phyloP scores from a whole-genome alignment of 2,329 filamentous ascomycete species.

The Nemania diffusa region DNA sequence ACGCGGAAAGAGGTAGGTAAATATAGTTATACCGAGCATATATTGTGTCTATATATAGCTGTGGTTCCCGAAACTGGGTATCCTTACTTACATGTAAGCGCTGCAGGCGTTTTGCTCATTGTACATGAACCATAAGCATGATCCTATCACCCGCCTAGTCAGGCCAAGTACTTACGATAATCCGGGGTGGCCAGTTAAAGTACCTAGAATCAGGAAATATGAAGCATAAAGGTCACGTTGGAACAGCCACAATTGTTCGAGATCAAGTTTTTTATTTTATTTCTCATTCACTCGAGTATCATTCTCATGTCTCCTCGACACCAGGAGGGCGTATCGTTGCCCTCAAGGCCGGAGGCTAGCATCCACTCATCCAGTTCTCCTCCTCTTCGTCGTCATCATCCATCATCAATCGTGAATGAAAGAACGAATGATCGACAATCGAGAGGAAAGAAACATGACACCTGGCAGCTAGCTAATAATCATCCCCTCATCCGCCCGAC shows the following conservation, averaged over 20 bases:
- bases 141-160: background rate
- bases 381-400: background rate
- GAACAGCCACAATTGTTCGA: background rate
- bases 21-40: too few species aligned
- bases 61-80: too few species aligned
- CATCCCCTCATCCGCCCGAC: constrained; percentile 18
- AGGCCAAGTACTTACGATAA: background rate
- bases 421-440: constrained; percentile 18
- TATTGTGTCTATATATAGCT: too few species aligned
- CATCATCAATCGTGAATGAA: background rate
- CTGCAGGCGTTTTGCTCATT: too few species aligned
- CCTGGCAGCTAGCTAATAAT: background rate
- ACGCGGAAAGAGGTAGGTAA: too few species aligned
- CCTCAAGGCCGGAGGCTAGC: constrained; percentile 31
- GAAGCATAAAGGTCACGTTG: background rate
- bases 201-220: background rate
- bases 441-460: background rate
- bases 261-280: constrained; percentile 14
- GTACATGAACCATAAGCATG: too few species aligned
- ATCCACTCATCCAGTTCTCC: constrained; percentile 17
- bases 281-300: constrained; percentile 24
- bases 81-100: too few species aligned
- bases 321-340: background rate
- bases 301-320: constrained; percentile 30
- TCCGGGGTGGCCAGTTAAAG: background rate